Evolutionary conservation across 208 protist species (phyloP).

Genomic region (Balamuthia mandrillaris): DNA sequence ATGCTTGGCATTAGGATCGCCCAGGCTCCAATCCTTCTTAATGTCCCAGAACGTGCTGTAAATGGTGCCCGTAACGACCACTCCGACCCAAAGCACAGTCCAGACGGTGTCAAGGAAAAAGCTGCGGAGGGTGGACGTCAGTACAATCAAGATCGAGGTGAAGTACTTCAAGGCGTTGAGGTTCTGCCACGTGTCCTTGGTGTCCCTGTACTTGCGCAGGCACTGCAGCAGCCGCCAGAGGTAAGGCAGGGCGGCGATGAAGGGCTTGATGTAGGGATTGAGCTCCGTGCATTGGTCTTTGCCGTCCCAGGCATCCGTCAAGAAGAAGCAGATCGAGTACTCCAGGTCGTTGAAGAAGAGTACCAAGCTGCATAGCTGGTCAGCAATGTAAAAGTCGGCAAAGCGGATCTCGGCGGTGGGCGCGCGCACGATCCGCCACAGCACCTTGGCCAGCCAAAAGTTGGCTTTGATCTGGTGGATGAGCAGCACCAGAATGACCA

Average conservation of each 20-base stretch:
- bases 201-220: conserved; percentile 60
- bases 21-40: neutral
- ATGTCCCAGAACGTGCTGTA: conserved; percentile 45
- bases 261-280: neutral
- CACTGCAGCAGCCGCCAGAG: conserved; percentile 63
- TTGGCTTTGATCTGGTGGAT: neutral
- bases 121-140: conserved; percentile 35
- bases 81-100: neutral
- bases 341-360: conserved; percentile 53
- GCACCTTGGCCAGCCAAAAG: conserved; percentile 18
- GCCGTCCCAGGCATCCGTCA: neutral
- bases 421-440: neutral
- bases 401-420: neutral
- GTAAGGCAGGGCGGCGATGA: conserved; percentile 34
- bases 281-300: neutral
- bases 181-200: conserved; percentile 44
- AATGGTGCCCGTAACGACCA: neutral
- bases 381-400: conserved; percentile 63
- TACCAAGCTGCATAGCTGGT: conserved; percentile 54
- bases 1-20: neutral
- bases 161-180: conserved; percentile 64
- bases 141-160: conserved; percentile 44
- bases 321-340: conserved; percentile 58
- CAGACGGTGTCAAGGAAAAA: neutral
- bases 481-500: neutral